Base-by-base conservation (phyloP, 108 stramenopile species). In the Fragilariopsis cylindrus region DNA sequence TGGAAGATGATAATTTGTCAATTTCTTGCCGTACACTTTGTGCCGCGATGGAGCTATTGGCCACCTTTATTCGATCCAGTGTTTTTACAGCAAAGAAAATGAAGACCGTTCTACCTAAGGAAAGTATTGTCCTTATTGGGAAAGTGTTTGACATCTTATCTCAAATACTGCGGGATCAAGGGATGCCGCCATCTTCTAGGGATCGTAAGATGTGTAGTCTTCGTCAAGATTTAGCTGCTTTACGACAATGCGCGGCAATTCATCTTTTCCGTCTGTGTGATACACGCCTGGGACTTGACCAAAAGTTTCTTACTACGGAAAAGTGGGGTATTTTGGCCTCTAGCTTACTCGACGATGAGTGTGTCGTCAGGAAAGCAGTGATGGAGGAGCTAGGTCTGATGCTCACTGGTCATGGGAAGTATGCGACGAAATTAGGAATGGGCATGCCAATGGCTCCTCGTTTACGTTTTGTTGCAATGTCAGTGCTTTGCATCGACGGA, bases 261-360 rank as follows among this genome's bases (percentile, higher is more conserved):
- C 76, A 88, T 57, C 50, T 93, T 39, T 63, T 93, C n/a, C 87
- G 87, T 47, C 81, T 96, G 21, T 91, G 95, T 64, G 91, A 94
- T 70, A 65, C 87, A 42, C 75, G 83, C 41, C 67, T 92, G 21
- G 58, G 84, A 48, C 78, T 93, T 9, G 91, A 91, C 41, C 73
- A 81, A 5, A 81, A 58, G 58, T 86, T 79, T 71, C 75, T 96
- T 50, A 79, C 83, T 19, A 72, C 81, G 41, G 67, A 65, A 7
- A 76, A 84, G 75, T 96, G 91, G 91, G 87, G 89, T 54, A 60
- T 78, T 52, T 70, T 96, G 46, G 74, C 87, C 63, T 68, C 42
- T 4, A 72, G 69, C 11, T 83, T 93, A 49, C 71, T 89, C 8
- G 95, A 94, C 60, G 74, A 82, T 50, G 88, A 92, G 30, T 41